Evolutionary conservation across 441 rosid genomes (phyloP).

Genomic region (Populus hybrid): DNA sequence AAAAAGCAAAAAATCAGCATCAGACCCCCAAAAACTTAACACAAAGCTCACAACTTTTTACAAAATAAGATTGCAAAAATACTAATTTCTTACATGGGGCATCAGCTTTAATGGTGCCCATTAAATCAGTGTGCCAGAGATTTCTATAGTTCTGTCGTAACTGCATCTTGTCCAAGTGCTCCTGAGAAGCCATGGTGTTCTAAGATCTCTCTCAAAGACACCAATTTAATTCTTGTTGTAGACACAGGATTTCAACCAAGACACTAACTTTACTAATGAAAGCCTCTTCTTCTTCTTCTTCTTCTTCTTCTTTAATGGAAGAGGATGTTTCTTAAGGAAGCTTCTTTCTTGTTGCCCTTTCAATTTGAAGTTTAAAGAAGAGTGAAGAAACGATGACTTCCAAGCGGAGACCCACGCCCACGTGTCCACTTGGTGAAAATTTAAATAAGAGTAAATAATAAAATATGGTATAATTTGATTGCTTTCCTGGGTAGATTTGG

Average conservation of each 20-base stretch:
- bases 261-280: background rate
- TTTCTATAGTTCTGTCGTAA: slow-evolving; percentile 75
- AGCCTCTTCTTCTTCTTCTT: background rate
- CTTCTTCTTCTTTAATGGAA: background rate
- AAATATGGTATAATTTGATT: no score
- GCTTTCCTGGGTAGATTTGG: no score
- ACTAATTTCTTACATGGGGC: slow-evolving; percentile 43
- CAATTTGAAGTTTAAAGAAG: background rate
- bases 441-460: no score
- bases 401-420: background rate
- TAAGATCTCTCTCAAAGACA: background rate
- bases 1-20: background rate
- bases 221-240: background rate
- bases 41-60: background rate
- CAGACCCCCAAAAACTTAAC: slow-evolving; percentile 9
- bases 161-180: slow-evolving; percentile 77
- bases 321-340: background rate
- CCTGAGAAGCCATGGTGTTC: slow-evolving; percentile 54
- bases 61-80: background rate
- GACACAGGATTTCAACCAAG: background rate
- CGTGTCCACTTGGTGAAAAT: no score
- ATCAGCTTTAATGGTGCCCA: no score
- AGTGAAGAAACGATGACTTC: background rate
- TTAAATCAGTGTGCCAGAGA: no score
- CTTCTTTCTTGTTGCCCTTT: background rate